Conservation (phyloP, 1,284 basidiomycete genomes). For the Cutaneotrichosporon arboriforme region DNA sequence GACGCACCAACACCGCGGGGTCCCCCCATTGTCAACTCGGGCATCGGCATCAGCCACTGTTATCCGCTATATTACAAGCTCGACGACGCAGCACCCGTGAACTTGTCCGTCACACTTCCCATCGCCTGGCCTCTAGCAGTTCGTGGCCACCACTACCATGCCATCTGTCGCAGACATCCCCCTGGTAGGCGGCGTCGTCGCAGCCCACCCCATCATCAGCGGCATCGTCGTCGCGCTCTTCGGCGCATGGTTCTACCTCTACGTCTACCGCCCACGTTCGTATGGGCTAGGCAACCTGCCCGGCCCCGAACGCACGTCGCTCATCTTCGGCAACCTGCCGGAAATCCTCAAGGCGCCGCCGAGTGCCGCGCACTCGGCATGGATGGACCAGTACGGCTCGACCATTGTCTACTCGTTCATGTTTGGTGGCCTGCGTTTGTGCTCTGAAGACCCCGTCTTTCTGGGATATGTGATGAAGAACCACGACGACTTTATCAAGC, state of each 20-base stretch:
- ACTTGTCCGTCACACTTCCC: no score
- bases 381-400: conserved; percentile 23
- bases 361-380: conserved; percentile 16
- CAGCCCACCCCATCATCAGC: neutral
- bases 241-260: conserved; percentile 12
- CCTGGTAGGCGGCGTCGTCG: neutral
- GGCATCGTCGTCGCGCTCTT: neutral
- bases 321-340: conserved; percentile 22
- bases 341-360: conserved; percentile 18
- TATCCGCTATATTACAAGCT: no score
- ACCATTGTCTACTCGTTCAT: conserved; percentile 22
- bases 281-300: conserved; percentile 10
- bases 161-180: neutral
- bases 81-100: no score
- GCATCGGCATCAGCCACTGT: no score
- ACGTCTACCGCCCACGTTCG: conserved; percentile 4
- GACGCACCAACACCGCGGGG: no score
- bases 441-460: conserved; percentile 34
- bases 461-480: conserved; percentile 58
- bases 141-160: neutral
- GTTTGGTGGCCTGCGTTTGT: conserved; percentile 46
- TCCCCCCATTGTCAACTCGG: no score
- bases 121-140: no score
- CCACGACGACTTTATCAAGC: conserved; percentile 62
- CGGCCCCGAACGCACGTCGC: conserved; percentile 15